Conservation (phyloP, 2,329 filamentous ascomycete genomes). For the Sclerotinia sclerotiorum region DNA sequence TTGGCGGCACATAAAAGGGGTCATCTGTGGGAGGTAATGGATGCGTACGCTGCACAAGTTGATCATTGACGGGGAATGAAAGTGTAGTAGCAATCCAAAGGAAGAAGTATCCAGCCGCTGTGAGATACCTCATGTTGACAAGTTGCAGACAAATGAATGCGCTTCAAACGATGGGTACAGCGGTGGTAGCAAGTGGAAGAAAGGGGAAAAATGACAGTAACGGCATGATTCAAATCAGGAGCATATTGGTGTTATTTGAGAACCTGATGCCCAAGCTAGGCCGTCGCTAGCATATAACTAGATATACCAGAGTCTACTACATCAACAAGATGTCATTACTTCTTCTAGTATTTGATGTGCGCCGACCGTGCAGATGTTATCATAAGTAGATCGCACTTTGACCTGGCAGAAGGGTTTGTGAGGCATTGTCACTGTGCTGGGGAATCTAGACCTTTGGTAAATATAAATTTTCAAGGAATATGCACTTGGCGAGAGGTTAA, state of each 20-base stretch:
- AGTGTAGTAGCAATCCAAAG: not conserved
- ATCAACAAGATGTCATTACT: not conserved
- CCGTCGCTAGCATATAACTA: not conserved
- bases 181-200: not conserved
- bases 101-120: not conserved
- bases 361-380: not conserved
- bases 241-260: not conserved
- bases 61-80: not conserved
- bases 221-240: not conserved
- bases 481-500: not conserved
- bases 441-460: not conserved
- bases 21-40: constrained; percentile 41
- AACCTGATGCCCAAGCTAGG: not conserved
- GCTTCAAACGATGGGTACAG: not conserved
- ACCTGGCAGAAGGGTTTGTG: not conserved
- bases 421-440: not conserved
- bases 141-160: no score
- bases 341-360: not conserved
- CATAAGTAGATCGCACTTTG: not conserved
- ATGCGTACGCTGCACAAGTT: not conserved
- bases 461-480: no score
- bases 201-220: not conserved
- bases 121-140: not conserved
- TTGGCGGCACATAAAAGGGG: constrained; percentile 42
- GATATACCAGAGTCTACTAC: not conserved